phyloP scores from a whole-genome alignment of 306 rosid genomes.

The Oemleria cerasiformis region DNA sequence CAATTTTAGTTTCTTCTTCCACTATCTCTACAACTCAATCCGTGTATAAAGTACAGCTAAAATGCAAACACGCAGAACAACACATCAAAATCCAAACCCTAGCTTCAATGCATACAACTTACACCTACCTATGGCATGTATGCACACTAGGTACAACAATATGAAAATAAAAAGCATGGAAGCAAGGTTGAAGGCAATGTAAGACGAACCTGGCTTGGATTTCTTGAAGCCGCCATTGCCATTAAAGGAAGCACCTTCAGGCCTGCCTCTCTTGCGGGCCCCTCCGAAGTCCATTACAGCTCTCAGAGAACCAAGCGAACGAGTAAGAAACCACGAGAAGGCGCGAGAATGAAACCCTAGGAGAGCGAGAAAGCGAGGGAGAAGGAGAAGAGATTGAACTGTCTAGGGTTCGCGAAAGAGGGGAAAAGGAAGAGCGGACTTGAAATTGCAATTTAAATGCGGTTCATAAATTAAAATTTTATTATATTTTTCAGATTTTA shows the following conservation, averaged over 20 bases:
- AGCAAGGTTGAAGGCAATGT: neutral
- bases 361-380: neutral
- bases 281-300: conserved; percentile 48
- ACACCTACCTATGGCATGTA: neutral
- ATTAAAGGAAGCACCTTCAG: conserved; percentile 48
- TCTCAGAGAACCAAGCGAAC: neutral
- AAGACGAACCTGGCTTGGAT: conserved; percentile 54
- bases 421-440: conserved; percentile 26
- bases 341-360: conserved; percentile 1
- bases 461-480: conserved; percentile 1
- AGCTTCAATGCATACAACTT: neutral
- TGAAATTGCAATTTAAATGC: conserved; percentile 29
- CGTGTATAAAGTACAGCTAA: neutral
- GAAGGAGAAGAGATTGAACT: conserved; percentile 3
- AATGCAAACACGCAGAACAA: neutral
- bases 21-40: neutral
- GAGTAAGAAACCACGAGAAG: conserved; percentile 1
- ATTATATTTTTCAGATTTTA: neutral
- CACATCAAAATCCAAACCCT: conserved; percentile 7
- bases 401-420: conserved; percentile 28
- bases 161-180: neutral
- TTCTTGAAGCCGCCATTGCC: conserved; percentile 76
- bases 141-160: neutral
- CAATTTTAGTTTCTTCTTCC: neutral
- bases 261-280: conserved; percentile 65